Base-by-base conservation (phyloP, 768 basidiomycete genomes). In the Leucosporidium scottii region DNA sequence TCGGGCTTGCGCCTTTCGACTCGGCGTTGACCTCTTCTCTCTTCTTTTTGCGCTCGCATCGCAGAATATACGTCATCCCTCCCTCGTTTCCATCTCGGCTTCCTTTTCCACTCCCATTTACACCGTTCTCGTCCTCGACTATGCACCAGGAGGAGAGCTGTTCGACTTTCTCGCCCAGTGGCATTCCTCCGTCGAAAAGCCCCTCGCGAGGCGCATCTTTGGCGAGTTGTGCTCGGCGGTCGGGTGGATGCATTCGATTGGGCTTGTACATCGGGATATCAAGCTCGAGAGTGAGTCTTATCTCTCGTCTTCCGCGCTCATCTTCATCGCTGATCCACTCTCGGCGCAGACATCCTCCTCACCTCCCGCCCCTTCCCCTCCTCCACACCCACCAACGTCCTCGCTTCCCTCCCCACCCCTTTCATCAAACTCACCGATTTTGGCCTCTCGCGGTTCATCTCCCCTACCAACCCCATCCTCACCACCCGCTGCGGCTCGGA, bases 391-490 rank as follows among this genome's bases (percentile, higher is more conserved):
- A 23, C 62, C 71, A 3, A 78, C 79, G 4, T 78, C 78, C 72
- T 81, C 4, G 71, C 77, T 1, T 56, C 75, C 5, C 77, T 82
- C 1, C 80, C 84, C 0, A 71, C 81, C 0, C 86, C 89, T 1
- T 81, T 92, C 9, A 81, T 93, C 78, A 91, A 91, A 76, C 81
- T 93, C 13, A 88, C 88, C 53, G 91, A 94, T 76, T 94, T 93
- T 75, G 91, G 91, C 10, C 84, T 94, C n/a, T 86, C 90, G 21
- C 83, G 90, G 31, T 91, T 91, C 78, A 85, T 92, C 72, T 84
- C 89, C 73, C 82, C 86, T 20, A 78, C 82, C 7, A 74, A 80
- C 1, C 87, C 87, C 1, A 79, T 85, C 21, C 81, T 93, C 17
- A 82, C 82, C 23, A 93, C 91, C 17, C 84, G 91, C 1, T 94